Conservation (phyloP, 371 early-diverging fungal genomes). For the Mucor plumbeus region DNA sequence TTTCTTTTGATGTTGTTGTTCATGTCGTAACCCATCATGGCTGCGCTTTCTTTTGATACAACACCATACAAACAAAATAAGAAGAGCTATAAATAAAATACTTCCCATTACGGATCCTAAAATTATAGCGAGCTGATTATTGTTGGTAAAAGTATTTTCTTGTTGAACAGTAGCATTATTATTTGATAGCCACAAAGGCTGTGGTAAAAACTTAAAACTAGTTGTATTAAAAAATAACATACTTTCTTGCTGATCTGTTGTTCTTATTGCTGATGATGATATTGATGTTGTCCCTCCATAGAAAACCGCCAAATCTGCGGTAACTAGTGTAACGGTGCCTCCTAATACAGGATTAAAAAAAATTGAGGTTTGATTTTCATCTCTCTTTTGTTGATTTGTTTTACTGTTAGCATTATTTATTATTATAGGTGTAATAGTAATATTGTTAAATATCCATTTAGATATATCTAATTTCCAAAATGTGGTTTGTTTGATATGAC, state of each 20-base stretch:
- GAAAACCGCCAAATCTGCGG: constrained; percentile 12
- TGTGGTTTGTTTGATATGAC: neutral
- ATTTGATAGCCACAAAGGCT: constrained; percentile 13
- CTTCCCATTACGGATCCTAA: constrained; percentile 24
- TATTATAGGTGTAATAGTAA: constrained; percentile 1
- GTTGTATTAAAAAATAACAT: constrained; percentile 21
- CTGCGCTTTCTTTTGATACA: constrained; percentile 6
- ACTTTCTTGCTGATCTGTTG: neutral
- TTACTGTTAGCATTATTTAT: neutral
- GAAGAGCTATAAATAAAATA: constrained; percentile 13
- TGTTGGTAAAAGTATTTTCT: neutral
- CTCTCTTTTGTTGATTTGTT: constrained; percentile 7
- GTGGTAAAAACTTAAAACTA: neutral
- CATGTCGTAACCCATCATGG: neutral
- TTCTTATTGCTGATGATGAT: no score
- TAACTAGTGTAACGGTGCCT: neutral
- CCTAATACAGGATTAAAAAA: neutral
- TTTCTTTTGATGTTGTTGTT: neutral
- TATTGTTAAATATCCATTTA: neutral
- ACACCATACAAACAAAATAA: constrained; percentile 12
- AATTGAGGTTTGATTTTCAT: neutral
- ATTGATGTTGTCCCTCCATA: constrained; percentile 12
- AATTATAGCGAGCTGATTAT: constrained; percentile 14
- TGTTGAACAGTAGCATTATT: neutral
- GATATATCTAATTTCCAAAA: constrained; percentile 21